Evolutionary conservation across 2,329 filamentous ascomycete genomes (phyloP).

Genomic region (Cryphonectria nitschkei): DNA sequence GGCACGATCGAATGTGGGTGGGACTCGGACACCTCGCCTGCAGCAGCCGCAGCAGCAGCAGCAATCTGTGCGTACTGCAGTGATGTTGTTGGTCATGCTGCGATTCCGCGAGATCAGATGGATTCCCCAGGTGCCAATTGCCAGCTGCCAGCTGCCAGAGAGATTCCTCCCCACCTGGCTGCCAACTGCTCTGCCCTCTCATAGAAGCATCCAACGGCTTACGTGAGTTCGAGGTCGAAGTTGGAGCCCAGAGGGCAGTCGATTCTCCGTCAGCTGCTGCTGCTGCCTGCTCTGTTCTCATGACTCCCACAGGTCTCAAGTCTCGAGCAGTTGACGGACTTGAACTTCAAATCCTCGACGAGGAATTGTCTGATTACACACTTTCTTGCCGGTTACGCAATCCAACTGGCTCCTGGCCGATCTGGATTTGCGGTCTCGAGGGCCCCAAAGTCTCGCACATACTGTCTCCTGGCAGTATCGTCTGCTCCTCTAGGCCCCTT

Average conservation of each 20-base stretch:
- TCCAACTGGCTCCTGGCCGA: constrained; percentile 14
- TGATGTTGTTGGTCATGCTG: not conserved
- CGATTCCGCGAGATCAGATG: not conserved
- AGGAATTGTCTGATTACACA: constrained; percentile 14
- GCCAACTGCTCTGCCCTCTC: constrained; percentile 2
- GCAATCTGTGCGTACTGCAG: not conserved
- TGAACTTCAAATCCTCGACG: not conserved
- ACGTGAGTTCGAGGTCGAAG: constrained; percentile 6
- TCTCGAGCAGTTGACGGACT: constrained; percentile 19
- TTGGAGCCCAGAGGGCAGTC: not conserved
- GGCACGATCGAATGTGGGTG: not conserved
- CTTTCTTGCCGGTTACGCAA: not conserved
- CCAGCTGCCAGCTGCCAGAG: constrained; percentile 8
- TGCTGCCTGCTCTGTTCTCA: constrained; percentile 22
- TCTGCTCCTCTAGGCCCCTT: not conserved
- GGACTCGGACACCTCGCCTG: not conserved
- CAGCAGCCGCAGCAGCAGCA: not conserved
- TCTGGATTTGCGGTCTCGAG: not conserved
- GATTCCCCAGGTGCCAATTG: not conserved
- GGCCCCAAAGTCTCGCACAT: not conserved
- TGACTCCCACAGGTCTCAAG: constrained; percentile 1
- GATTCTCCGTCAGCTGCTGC: constrained; percentile 18
- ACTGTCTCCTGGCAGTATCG: not conserved
- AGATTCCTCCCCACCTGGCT: not conserved
- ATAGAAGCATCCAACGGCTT: not conserved